phyloP scores from a whole-genome alignment of 306 rosid genomes.

The Prunus armeniaca region DNA sequence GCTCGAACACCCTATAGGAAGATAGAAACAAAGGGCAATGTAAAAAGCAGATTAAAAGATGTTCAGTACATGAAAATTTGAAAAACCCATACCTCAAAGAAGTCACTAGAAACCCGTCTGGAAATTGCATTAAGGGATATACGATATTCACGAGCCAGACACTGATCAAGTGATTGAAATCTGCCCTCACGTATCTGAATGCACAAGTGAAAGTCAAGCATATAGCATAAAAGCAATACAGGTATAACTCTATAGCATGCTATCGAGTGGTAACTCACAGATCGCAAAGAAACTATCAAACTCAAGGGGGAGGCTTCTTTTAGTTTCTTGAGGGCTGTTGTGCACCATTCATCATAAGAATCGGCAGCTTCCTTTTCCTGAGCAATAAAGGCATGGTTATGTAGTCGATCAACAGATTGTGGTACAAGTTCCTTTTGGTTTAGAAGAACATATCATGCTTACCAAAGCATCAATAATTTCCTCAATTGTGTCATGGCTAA shows the following conservation, averaged over 20 bases:
- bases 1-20: constrained; percentile 77
- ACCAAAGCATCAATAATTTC: constrained; percentile 90
- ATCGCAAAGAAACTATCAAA: constrained; percentile 75
- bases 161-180: constrained; percentile 79
- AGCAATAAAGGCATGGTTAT: constrained; percentile 3
- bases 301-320: constrained; percentile 88
- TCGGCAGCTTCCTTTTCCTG: constrained; percentile 81
- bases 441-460: constrained; percentile 29
- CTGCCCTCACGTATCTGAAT: constrained; percentile 91
- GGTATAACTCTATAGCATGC: constrained; percentile 13
- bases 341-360: constrained; percentile 64
- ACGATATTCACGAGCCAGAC: constrained; percentile 85
- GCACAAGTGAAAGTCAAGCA: constrained; percentile 27
- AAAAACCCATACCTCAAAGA: constrained; percentile 61
- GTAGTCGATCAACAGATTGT: not conserved
- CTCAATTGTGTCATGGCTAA: constrained; percentile 83
- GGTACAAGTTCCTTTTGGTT: not conserved
- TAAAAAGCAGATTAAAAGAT: constrained; percentile 5
- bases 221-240: not conserved
- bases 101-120: constrained; percentile 61
- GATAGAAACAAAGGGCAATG: constrained; percentile 12
- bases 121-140: constrained; percentile 57
- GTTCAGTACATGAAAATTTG: not conserved
- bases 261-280: constrained; percentile 57
- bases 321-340: constrained; percentile 48